Base-by-base conservation (phyloP, 805 yeast species). In the Isabelozyma gotoi region DNA sequence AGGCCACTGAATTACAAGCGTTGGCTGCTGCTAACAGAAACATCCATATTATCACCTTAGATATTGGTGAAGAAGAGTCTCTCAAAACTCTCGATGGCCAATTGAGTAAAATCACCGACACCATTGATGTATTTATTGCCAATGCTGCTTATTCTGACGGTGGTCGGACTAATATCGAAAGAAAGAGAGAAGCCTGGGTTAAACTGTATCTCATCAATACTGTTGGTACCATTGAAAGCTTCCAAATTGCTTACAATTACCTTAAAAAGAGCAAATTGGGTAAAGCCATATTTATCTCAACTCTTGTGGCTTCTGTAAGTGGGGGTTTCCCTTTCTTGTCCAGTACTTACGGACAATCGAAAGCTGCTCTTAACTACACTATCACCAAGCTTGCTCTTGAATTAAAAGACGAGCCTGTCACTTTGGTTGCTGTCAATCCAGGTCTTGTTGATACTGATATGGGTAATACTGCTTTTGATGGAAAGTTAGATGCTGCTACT, bases 371-470 rank as follows among this genome's bases (percentile, higher is more conserved):
- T 16, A 68, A 67, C 51, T 61, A 53, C 49, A 45, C 60, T n/a
- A 51, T 52, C 10, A 56, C 47, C 34, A 56, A 57, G 18, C 29
- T 69, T 32, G 47, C 61, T 33, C 11, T 18, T 27, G 71, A 68
- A 40, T 41, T 57, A 24, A 44, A 18, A 1, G 19, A 27, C 24
- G 56, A 61, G 32, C 62, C 56, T 1, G 63, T 58, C 43, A 58
- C 52, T 7, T 54, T 63, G 35, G 48, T 66, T 16, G 49, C 68
- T 11, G 11, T 68, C 8, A 68, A 67, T 41, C 78, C 78, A 1
- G 76, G 77, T 33, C 29, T 58, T 8, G 74, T 72, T 11, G n/a
- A 41, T 12, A 67, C 69, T 29, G 74, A 71, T 39, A 59, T 63
- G 65, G 63, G 57, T 5, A 43, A 29, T 3, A 11, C 29, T 7